A percentile compares a stretch with the other conserved stretches of the same genome.
Conservation (phyloP, 2,329 filamentous ascomycete genomes). For the Sarocladium brachiariae region DNA sequence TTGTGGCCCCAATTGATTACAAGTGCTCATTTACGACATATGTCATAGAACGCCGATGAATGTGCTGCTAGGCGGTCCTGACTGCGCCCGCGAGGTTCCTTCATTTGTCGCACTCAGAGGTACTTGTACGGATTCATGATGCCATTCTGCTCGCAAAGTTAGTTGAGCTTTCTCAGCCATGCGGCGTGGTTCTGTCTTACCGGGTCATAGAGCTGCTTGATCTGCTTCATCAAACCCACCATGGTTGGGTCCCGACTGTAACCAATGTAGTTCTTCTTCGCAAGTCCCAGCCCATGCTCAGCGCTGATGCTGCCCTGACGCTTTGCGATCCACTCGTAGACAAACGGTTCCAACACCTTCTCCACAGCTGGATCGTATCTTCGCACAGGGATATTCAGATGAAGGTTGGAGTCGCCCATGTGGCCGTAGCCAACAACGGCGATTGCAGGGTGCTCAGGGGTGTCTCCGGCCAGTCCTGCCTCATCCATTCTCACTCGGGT, state of each 20-base stretch:
- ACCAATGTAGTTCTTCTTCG: constrained; percentile 92
- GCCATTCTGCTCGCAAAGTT: constrained; percentile 59
- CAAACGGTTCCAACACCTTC: constrained; percentile 81
- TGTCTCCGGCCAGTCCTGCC: constrained; percentile 70
- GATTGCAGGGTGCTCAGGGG: constrained; percentile 70
- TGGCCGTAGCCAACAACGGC: constrained; percentile 95
- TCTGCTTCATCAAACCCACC: constrained; percentile 86
- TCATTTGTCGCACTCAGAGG: constrained; percentile 43
- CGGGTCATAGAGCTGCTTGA: constrained; percentile 91
- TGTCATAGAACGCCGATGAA: too few relatives aligned
- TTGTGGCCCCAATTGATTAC: too few relatives aligned
- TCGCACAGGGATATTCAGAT: constrained; percentile 81
- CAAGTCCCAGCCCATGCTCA: constrained; percentile 87
- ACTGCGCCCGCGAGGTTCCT: background rate
- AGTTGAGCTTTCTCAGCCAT: constrained; percentile 14
- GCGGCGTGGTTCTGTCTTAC: constrained; percentile 46
- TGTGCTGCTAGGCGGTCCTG: background rate
- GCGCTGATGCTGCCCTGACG: constrained; percentile 90
- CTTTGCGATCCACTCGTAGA: constrained; percentile 94
- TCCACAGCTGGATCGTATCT: constrained; percentile 85
- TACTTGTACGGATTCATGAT: constrained; percentile 99
- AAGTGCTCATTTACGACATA: too few relatives aligned
- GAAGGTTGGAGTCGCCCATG: constrained; percentile 95
- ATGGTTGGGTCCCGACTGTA: constrained; percentile 87
- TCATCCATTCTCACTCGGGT: constrained; percentile 64